Percentiles rank a stretch among this genome's conserved stretches.
Evolutionary conservation across 495 filamentous ascomycete genomes (phyloP).

Genomic region (Sordaria brevicollis): DNA sequence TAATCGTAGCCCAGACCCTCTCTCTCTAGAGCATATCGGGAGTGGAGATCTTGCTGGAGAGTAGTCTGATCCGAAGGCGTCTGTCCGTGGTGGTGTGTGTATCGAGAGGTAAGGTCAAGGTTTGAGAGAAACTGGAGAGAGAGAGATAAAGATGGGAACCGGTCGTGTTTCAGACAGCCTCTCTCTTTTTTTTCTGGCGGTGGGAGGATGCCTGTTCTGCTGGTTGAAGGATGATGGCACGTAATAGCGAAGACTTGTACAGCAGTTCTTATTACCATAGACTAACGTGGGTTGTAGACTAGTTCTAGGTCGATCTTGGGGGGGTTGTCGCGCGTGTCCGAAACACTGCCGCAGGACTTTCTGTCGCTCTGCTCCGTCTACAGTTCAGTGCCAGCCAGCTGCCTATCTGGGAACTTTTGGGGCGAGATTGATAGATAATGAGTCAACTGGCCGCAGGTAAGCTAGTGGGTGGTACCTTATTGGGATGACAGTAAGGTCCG

Average conservation of each 20-base stretch:
- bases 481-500: no score
- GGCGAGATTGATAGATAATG: background rate
- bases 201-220: background rate
- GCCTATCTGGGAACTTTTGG: background rate
- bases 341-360: background rate
- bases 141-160: background rate
- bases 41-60: background rate
- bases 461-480: background rate
- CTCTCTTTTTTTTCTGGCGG: background rate
- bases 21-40: background rate
- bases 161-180: background rate
- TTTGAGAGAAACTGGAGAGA: background rate
- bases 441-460: background rate
- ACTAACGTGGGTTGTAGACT: background rate
- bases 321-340: background rate
- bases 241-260: background rate
- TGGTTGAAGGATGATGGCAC: background rate
- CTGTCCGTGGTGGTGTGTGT: background rate
- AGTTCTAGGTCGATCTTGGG: background rate
- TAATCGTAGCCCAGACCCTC: conserved; percentile 1
- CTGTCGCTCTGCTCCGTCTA: background rate
- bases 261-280: background rate
- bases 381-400: background rate
- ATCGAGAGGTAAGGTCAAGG: background rate
- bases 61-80: background rate